Evolutionary conservation across 129 eudicot genomes (phyloP).

Genomic region (Dittrichia graveolens): DNA sequence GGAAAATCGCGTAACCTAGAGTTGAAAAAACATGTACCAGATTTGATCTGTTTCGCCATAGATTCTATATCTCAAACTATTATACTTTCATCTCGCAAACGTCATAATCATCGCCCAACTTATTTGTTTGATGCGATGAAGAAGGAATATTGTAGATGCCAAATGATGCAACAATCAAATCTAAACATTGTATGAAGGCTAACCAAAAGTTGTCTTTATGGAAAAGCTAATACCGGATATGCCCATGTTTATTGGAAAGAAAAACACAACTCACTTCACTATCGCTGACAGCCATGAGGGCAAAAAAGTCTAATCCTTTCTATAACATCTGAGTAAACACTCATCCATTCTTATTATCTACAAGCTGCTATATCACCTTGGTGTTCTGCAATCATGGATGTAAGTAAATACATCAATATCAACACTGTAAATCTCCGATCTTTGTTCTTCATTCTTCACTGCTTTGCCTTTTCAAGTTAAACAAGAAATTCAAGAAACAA

Average conservation of each 20-base stretch:
- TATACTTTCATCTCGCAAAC: too few species aligned
- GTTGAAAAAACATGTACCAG: too few species aligned
- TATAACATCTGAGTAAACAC: slow-evolving; percentile 15
- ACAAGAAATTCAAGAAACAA: not conserved
- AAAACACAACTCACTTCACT: slow-evolving; percentile 26
- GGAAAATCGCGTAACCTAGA: too few species aligned
- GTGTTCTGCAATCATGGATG: slow-evolving; percentile 29
- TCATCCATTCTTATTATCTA: slow-evolving; percentile 43
- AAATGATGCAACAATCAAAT: not conserved
- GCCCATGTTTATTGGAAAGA: slow-evolving; percentile 35
- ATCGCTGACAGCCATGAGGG: slow-evolving; percentile 29
- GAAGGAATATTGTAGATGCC: not conserved
- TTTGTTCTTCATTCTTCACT: slow-evolving; percentile 26
- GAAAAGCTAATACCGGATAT: slow-evolving; percentile 18
- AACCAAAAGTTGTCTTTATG: slow-evolving; percentile 23
- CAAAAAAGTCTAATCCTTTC: slow-evolving; percentile 34
- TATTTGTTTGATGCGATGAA: too few species aligned
- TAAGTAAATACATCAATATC: slow-evolving; percentile 23
- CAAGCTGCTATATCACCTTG: slow-evolving; percentile 26
- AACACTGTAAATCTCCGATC: slow-evolving; percentile 22
- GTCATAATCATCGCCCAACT: too few species aligned
- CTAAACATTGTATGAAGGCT: not conserved
- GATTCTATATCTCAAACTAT: too few species aligned
- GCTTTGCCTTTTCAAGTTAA: slow-evolving; percentile 37
- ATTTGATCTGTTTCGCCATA: too few species aligned